phyloP scores from a whole-genome alignment of 805 yeast genomes.

The Monosporozyma aquatica region DNA sequence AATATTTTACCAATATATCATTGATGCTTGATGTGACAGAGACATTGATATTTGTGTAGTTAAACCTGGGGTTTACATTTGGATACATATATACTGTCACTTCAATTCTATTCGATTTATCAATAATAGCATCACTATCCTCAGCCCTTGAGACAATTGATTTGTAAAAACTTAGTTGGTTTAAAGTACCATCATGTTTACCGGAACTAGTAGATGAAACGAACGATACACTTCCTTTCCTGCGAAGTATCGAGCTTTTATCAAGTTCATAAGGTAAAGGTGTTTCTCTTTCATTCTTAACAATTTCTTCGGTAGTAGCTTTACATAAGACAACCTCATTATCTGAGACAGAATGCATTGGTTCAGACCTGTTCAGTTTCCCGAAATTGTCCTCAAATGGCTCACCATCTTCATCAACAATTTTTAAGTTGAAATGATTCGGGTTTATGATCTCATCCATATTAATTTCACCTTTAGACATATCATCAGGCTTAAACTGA shows the following conservation, averaged over 20 bases:
- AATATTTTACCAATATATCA: constrained; percentile 31
- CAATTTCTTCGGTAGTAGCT: constrained; percentile 41
- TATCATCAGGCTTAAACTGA: constrained; percentile 14
- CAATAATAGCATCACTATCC: constrained; percentile 11
- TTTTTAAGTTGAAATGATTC: constrained; percentile 39
- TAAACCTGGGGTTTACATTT: constrained; percentile 21
- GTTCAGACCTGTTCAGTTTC: constrained; percentile 60
- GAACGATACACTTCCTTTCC: background rate
- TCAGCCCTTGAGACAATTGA: constrained; percentile 28
- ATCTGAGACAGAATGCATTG: constrained; percentile 62
- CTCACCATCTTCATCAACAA: constrained; percentile 91
- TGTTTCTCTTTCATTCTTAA: constrained; percentile 41
- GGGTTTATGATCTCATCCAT: constrained; percentile 18
- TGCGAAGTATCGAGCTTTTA: constrained; percentile 9
- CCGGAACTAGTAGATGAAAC: constrained; percentile 2
- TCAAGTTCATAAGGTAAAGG: constrained; percentile 40
- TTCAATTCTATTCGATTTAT: constrained; percentile 24
- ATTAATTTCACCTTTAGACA: constrained; percentile 14
- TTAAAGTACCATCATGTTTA: constrained; percentile 8
- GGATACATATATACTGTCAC: constrained; percentile 32
- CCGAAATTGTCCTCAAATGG: constrained; percentile 88
- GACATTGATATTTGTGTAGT: constrained; percentile 26
- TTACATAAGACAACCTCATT: constrained; percentile 72
- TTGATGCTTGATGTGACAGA: constrained; percentile 30
- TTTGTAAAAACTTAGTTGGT: constrained; percentile 32